Base-by-base conservation (phyloP, 2,329 filamentous ascomycete species). In the Xylaria sp. region DNA sequence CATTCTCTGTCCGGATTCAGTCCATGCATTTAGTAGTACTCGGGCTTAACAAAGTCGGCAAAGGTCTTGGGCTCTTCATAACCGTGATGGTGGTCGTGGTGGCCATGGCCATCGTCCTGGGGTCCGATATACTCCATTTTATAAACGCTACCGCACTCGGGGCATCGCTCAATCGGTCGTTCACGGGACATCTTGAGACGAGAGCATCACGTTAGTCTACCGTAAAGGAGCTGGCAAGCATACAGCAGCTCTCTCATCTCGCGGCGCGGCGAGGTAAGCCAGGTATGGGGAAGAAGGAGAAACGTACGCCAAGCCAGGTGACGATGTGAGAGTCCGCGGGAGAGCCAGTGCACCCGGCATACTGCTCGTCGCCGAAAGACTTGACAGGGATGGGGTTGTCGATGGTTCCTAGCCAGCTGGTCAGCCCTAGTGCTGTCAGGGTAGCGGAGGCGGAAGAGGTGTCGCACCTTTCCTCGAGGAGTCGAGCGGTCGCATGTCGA, bases 51-150 rank as follows among this genome's bases (percentile, higher is more conserved):
- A 83, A 88, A 98, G 86, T 99, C 92, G 82, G 93, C 93, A 80
- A 98, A 95, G 76, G 93, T 97, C 91, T 97, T 97, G 80, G 94
- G 93, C 84, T 97, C 93, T 81, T 90, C 88, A 79, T 89, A 86
- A 78, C 88, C 88, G 78, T 89, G 86, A 77, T 82, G 81, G 79
- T 85, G 81, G 79, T 86, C 83, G 74, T 84, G 79, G 74, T 84
- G 79, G 65, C 75, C 82, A 80, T 92, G 87, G 76, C 85, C 82
- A 79, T 94, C 90, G 73, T 96, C 92, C 79, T 90, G 81, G 58
- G 94, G 90, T 69, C 96, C 96, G 73, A 97, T 84, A 82, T 97
- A 99, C 80, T 97, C 91, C 92, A 98, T 96, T 90, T 97, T 96
- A 87, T 97, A 94, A 74, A 96, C 93, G 81, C 90, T 93, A 74